A percentile compares a stretch with the other conserved stretches of the same genome.
Conservation (phyloP, 345 rosid species). For the Populus simonii region DNA sequence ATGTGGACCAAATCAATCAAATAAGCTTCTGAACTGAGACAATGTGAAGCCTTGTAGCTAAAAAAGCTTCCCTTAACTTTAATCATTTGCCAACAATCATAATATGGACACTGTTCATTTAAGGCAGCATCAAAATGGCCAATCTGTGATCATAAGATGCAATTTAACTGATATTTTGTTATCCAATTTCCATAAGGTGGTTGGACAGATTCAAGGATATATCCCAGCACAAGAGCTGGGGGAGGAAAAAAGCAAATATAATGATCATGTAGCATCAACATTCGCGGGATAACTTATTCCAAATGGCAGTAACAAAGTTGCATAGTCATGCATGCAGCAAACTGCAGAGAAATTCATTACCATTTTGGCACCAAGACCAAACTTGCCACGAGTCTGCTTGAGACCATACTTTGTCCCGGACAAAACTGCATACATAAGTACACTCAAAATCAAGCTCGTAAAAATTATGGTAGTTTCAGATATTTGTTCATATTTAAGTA, state of each 20-base stretch:
- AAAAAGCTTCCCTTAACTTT: neutral
- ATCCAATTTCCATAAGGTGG: slow-evolving; percentile 3
- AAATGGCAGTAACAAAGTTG: slow-evolving; percentile 1
- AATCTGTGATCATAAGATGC: neutral
- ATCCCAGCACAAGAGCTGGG: neutral
- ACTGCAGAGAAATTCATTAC: slow-evolving; percentile 34
- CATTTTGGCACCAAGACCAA: slow-evolving; percentile 99
- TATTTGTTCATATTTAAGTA: neutral
- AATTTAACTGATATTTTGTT: neutral
- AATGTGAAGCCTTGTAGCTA: neutral
- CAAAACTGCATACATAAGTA: slow-evolving; percentile 54
- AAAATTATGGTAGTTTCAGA: neutral
- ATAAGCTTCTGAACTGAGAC: neutral
- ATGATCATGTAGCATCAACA: neutral
- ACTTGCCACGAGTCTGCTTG: slow-evolving; percentile 97
- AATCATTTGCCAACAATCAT: neutral
- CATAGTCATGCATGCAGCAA: slow-evolving; percentile 5
- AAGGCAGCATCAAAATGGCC: neutral
- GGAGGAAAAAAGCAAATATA: neutral
- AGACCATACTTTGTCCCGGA: slow-evolving; percentile 97
- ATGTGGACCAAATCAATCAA: neutral
- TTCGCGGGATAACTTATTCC: neutral
- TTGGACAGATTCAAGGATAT: neutral
- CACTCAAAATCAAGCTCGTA: slow-evolving; percentile 10
- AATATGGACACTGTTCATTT: neutral